Evolutionary conservation across 2,329 filamentous ascomycete genomes (phyloP).

Genomic region (Juglanconis oblonga): DNA sequence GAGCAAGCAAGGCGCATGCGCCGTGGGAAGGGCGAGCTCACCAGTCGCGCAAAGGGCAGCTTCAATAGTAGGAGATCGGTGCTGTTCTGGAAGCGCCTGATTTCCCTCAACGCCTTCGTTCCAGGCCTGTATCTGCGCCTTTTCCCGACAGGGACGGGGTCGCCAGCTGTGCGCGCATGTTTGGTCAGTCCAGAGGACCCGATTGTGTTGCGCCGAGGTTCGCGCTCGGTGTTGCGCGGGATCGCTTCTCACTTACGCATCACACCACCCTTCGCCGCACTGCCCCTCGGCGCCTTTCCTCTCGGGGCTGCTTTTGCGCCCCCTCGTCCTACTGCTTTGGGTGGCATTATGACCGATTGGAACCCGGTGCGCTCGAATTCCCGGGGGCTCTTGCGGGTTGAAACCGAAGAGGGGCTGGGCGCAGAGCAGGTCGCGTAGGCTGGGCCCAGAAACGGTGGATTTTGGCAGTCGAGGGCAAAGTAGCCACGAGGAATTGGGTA

Average conservation of each 20-base stretch:
- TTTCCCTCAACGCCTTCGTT: conserved; percentile 86
- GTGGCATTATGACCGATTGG: conserved; percentile 20
- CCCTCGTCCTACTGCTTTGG: conserved; percentile 5
- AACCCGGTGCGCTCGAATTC: neutral
- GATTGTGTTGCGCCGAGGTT: neutral
- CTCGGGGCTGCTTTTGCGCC: neutral
- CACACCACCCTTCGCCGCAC: conserved; percentile 27
- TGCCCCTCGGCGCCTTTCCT: conserved; percentile 18
- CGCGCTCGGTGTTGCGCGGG: neutral
- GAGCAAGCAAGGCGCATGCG: neutral
- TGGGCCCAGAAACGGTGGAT: conserved; percentile 10
- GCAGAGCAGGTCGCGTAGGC: conserved; percentile 7
- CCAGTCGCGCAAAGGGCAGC: conserved; percentile 76
- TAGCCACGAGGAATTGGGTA: neutral
- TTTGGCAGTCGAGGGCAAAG: neutral
- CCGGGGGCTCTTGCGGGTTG: neutral
- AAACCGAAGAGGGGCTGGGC: conserved; percentile 1
- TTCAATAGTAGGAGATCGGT: conserved; percentile 84
- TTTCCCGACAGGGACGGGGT: conserved; percentile 63
- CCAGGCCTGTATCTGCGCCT: conserved; percentile 71
- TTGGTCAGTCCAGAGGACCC: conserved; percentile 23
- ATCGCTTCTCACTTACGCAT: neutral
- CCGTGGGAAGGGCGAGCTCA: conserved; percentile 27
- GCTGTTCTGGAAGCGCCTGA: conserved; percentile 83
- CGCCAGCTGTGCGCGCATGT: conserved; percentile 56